Conservation (phyloP, 331 rosid species). For the Quercus lobata region DNA sequence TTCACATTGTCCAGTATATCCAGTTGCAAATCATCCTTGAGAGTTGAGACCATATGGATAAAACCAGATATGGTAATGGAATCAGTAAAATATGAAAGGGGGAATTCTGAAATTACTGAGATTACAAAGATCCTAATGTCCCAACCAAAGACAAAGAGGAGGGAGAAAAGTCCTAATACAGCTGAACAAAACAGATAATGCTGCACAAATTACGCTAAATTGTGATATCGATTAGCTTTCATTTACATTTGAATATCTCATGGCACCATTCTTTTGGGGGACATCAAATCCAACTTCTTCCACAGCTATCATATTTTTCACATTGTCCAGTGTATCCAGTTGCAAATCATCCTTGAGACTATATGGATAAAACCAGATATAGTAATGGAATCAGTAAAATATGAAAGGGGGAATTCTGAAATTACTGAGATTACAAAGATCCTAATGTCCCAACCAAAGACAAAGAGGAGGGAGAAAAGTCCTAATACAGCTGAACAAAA, state of each 20-base stretch:
- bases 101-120: background rate
- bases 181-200: background rate
- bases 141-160: background rate
- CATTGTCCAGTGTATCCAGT: conserved; percentile 5
- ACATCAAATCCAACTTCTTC: conserved; percentile 27
- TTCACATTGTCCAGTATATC: background rate
- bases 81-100: background rate
- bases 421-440: background rate
- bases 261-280: background rate
- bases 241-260: background rate
- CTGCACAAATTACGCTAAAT: background rate
- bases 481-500: background rate
- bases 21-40: conserved; percentile 18
- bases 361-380: background rate
- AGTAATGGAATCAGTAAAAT: background rate
- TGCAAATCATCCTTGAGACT: conserved; percentile 13
- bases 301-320: conserved; percentile 17
- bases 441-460: background rate
- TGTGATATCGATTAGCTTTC: background rate
- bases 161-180: background rate
- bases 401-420: background rate
- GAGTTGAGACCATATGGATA: background rate
- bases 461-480: background rate
- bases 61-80: background rate
- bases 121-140: background rate